phyloP scores from a whole-genome alignment of 305 asterid genomes.

The Withania somnifera region DNA sequence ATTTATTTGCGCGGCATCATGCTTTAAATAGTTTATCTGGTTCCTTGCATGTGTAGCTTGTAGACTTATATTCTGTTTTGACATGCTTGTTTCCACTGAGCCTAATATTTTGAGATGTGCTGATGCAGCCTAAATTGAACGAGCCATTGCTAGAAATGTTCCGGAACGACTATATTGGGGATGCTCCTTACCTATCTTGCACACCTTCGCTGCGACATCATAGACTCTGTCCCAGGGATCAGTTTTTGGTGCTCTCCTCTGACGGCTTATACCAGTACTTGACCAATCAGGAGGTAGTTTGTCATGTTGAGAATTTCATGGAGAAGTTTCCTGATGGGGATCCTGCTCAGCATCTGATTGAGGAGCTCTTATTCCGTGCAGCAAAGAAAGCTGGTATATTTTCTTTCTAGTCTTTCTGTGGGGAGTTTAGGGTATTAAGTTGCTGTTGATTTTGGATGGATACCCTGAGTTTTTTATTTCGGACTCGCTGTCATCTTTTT shows the following conservation, averaged over 20 bases:
- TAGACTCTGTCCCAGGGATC: conserved; percentile 59
- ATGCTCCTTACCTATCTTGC: conserved; percentile 62
- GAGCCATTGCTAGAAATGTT: conserved; percentile 65
- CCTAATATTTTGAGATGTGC: background rate
- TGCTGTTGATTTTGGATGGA: background rate
- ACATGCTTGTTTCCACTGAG: conserved; percentile 10
- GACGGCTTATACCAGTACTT: conserved; percentile 78
- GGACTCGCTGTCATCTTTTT: background rate
- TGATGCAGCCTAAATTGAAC: conserved; percentile 57
- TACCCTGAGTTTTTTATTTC: background rate
- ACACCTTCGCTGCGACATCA: conserved; percentile 70
- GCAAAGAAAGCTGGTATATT: conserved; percentile 66
- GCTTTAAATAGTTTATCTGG: background rate
- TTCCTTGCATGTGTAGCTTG: background rate
- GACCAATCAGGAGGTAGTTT: conserved; percentile 67
- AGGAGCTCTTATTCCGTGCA: conserved; percentile 67
- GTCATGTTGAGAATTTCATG: conserved; percentile 57
- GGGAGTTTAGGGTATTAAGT: background rate
- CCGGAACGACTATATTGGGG: conserved; percentile 65
- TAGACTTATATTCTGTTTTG: conserved; percentile 16
- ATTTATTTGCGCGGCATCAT: background rate
- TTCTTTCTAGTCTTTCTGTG: background rate
- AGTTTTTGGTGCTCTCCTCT: conserved; percentile 69
- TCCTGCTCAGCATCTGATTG: conserved; percentile 74
- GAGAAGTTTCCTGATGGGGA: conserved; percentile 73